Evolutionary conservation across 2,329 filamentous ascomycete genomes (phyloP), one percentile per base, ranked within the genome.

Genomic region (Aspergillus sojae): DNA sequence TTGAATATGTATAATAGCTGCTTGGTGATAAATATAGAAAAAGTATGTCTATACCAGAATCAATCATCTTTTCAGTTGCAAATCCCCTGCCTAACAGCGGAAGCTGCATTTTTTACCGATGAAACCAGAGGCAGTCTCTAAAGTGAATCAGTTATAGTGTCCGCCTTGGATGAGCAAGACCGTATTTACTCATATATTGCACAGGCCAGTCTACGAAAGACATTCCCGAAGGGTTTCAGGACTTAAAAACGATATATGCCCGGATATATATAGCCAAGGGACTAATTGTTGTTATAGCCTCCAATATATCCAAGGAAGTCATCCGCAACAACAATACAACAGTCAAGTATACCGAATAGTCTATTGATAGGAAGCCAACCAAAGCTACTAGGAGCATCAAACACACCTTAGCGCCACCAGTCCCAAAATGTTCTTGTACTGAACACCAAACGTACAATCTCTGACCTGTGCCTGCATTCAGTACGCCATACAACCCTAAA

Each of bases 1-100:
- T 36, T 39, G 52, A 58, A 46, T 63, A 45, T 58, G 55, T 61
- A 61, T 57, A 55, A 41, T 19, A 39, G n/a, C n/a, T 39, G 6
- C 2, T 23, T 28, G 21, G 6, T 23, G 34, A 55, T n/a, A 5
- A 39, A 39, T 16, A 36, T 55, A 39, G 9, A 32, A 52, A 12
- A 19, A 32, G 7, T 28, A 21, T 14, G n/a, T 4, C 28, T n/a
- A 34, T n/a, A 52, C 21, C 19, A 9, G 16, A n/a, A n/a, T 21
- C 10, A 16, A 52, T 21, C 16, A 10, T 32, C 16, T 52, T 52
- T n/a, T 30, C 48, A 28, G 5, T 26, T 48, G 23, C 3, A 16
- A 48, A 28, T 26, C 12, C 12, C 21, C 12, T 26, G 12, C 19
- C 39, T 9, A 19, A 39, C 6, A 41, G 16, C 6, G 16, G 16